These are phyloP conservation scores for Beauveria bassiana DNA, from an alignment of 2,329 filamentous ascomycete species.

Conservation along the genomic window DNA sequence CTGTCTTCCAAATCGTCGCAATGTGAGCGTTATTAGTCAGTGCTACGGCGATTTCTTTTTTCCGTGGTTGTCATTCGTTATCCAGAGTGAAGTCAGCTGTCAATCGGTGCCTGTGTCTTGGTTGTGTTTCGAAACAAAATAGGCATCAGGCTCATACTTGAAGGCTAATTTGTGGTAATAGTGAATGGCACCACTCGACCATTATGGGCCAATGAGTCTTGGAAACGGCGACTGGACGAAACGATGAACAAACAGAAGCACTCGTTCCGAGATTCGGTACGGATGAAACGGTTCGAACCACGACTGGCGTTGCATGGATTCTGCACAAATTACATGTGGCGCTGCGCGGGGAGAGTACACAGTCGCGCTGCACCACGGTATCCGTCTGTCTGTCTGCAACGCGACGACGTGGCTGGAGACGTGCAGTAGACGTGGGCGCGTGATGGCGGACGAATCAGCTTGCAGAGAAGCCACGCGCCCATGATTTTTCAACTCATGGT, in stretches of 20 bases:
- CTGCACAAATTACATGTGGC: not conserved
- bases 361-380: not conserved
- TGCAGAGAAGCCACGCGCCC: conserved; percentile 7
- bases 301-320: not conserved
- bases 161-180: not conserved
- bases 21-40: not conserved
- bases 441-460: conserved; percentile 10
- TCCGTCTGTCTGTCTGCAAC: not conserved
- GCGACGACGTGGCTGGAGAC: conserved; percentile 4
- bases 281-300: not conserved
- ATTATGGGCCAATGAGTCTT: not conserved
- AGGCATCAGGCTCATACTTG: too few species aligned
- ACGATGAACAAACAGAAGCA: not conserved
- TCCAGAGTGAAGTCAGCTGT: not conserved
- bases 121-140: not conserved
- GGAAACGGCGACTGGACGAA: not conserved
- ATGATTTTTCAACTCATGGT: not conserved
- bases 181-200: conserved; percentile 16
- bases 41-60: not conserved
- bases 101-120: not conserved
- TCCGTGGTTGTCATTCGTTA: too few species aligned
- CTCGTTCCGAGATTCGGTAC: not conserved
- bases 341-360: not conserved
- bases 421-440: conserved; percentile 4
- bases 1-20: not conserved